phyloP scores from a whole-genome alignment of 2,329 filamentous ascomycete species.

The Fusarium cyanostomum region DNA sequence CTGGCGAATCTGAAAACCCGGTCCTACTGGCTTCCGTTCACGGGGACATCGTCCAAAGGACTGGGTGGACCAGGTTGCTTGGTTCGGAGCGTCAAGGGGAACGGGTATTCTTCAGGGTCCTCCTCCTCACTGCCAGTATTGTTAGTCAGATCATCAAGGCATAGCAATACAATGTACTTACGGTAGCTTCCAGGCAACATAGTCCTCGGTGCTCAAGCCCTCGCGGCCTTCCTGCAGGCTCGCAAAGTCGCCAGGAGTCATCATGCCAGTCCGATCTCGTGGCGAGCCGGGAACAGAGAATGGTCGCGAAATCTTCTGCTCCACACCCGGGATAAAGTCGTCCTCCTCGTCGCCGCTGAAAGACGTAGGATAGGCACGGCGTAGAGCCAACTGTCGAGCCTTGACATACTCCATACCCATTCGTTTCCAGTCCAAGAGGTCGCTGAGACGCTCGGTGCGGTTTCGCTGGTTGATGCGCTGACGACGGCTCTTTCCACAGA shows the following conservation, averaged over 20 bases:
- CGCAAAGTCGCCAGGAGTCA: slow-evolving; percentile 98
- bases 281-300: slow-evolving; percentile 95
- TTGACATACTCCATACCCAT: slow-evolving; percentile 99
- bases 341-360: slow-evolving; percentile 84
- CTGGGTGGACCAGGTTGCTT: slow-evolving; percentile 54
- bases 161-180: slow-evolving; percentile 64
- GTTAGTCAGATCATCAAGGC: slow-evolving; percentile 27
- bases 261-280: slow-evolving; percentile 91
- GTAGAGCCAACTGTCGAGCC: slow-evolving; percentile 88
- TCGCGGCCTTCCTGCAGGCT: slow-evolving; percentile 94
- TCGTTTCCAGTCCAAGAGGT: slow-evolving; percentile 97
- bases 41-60: slow-evolving; percentile 37
- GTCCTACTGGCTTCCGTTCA: slow-evolving; percentile 40
- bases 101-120: slow-evolving; percentile 78
- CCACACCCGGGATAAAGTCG: slow-evolving; percentile 90
- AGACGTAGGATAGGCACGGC: slow-evolving; percentile 88
- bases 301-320: slow-evolving; percentile 94
- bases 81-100: slow-evolving; percentile 65
- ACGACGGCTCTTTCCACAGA: slow-evolving; percentile 89
- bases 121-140: slow-evolving; percentile 78
- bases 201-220: slow-evolving; percentile 94
- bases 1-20: slow-evolving; percentile 5
- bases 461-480: slow-evolving; percentile 99
- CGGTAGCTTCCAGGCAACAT: slow-evolving; percentile 97
- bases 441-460: slow-evolving; percentile 91